Percentiles rank a stretch among this genome's conserved stretches.
phyloP scores from a whole-genome alignment of 2,329 filamentous ascomycete genomes.

The Fusarium sp. region DNA sequence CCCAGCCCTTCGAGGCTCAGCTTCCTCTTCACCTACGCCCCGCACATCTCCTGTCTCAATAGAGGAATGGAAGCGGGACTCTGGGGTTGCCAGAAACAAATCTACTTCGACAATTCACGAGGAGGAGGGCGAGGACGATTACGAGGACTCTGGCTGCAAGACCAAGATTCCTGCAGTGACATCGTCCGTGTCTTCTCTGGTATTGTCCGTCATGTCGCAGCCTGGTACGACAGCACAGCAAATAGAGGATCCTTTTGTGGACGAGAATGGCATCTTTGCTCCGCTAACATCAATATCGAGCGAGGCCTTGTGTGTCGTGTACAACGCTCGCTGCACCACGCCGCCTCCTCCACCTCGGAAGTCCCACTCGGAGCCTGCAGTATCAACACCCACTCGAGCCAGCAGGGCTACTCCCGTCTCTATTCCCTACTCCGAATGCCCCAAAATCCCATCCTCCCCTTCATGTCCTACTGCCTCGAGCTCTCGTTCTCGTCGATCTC shows the following conservation, averaged over 20 bases:
- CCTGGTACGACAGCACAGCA: conserved; percentile 31
- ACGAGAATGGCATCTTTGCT: conserved; percentile 46
- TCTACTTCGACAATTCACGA: conserved; percentile 59
- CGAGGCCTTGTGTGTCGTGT: conserved; percentile 43
- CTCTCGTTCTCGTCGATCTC: conserved; percentile 20
- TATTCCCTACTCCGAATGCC: conserved; percentile 30
- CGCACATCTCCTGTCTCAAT: conserved; percentile 47
- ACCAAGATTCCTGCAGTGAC: conserved; percentile 29
- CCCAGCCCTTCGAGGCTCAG: conserved; percentile 62
- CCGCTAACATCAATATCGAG: conserved; percentile 44
- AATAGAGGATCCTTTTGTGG: conserved; percentile 45
- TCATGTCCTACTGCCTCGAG: conserved; percentile 27
- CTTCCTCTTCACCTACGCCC: conserved; percentile 41
- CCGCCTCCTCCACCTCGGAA: conserved; percentile 34
- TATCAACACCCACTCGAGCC: conserved; percentile 39
- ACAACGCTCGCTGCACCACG: conserved; percentile 47
- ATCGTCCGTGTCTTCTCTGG: conserved; percentile 36
- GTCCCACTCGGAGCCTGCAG: conserved; percentile 38
- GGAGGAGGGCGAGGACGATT: conserved; percentile 59
- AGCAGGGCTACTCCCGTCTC: conserved; percentile 35
- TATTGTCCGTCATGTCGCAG: conserved; percentile 35
- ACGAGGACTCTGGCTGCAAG: conserved; percentile 43
- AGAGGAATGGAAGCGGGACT: conserved; percentile 69
- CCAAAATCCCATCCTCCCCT: conserved; percentile 37
- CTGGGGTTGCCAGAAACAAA: conserved; percentile 65